phyloP scores from a whole-genome alignment of 768 basidiomycete species.

The Royoungia palumana region DNA sequence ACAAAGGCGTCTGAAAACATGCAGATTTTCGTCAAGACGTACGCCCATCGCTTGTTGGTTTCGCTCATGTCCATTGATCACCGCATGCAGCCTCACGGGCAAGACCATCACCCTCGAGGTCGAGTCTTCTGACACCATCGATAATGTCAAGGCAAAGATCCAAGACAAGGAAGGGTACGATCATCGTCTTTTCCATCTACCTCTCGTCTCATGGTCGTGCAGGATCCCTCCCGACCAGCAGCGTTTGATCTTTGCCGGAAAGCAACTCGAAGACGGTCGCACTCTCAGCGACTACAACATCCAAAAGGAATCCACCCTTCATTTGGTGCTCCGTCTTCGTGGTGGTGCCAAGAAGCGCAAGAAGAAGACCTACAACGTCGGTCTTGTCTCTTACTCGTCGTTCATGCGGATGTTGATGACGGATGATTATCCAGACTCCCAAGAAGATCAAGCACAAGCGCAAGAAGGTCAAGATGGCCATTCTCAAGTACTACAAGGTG shows the following conservation, averaged over 20 bases:
- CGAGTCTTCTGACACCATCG: conserved; percentile 95
- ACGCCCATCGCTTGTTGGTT: conserved; percentile 28
- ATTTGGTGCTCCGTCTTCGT: conserved; percentile 94
- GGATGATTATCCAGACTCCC: conserved; percentile 59
- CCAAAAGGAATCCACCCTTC: conserved; percentile 99
- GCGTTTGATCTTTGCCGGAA: conserved; percentile 97
- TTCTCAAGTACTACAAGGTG: conserved; percentile 99
- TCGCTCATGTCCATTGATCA: conserved; percentile 4
- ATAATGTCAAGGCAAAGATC: conserved; percentile 97
- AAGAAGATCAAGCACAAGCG: conserved; percentile 99
- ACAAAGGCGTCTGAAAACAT: conserved; percentile 74
- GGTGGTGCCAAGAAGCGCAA: conserved; percentile 99
- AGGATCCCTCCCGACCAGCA: conserved; percentile 94
- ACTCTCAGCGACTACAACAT: conserved; percentile 96
- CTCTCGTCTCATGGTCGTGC: conserved; percentile 5
- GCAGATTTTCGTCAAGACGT: conserved; percentile 99
- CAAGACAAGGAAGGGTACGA: conserved; percentile 94
- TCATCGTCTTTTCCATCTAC: neutral
- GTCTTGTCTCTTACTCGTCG: conserved; percentile 25
- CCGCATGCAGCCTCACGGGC: conserved; percentile 78
- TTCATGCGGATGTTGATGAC: conserved; percentile 2
- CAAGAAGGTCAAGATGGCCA: conserved; percentile 99
- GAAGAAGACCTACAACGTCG: conserved; percentile 98
- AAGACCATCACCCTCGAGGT: conserved; percentile 99
- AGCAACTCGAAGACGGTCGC: conserved; percentile 98